Evolutionary conservation across 768 basidiomycete genomes (phyloP).

Genomic region (Rubroboletus pulcherrimus): DNA sequence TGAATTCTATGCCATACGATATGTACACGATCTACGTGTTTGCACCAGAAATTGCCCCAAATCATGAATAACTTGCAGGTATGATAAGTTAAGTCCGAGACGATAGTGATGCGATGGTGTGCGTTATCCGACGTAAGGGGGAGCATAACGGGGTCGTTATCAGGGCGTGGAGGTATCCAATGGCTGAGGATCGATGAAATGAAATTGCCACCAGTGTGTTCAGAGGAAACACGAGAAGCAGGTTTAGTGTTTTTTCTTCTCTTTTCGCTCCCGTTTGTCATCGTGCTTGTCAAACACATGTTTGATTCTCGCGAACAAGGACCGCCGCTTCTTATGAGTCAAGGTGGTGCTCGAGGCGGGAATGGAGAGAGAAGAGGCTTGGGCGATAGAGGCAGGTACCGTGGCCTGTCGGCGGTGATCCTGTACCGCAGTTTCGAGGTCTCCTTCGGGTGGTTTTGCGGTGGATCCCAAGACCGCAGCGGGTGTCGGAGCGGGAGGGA

Average conservation of each 20-base stretch:
- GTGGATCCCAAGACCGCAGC: not conserved
- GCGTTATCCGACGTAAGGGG: slow-evolving; percentile 12
- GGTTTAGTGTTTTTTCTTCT: slow-evolving; percentile 24
- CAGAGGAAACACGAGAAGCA: not conserved
- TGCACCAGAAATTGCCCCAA: not conserved
- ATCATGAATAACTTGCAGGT: slow-evolving; percentile 11
- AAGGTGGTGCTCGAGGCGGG: slow-evolving; percentile 36
- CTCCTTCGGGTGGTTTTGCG: not conserved
- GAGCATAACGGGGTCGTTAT: slow-evolving; percentile 19
- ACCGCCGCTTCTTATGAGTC: slow-evolving; percentile 47
- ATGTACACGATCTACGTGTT: slow-evolving; percentile 21
- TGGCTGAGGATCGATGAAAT: not conserved
- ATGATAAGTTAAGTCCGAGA: slow-evolving; percentile 21
- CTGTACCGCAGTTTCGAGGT: not conserved
- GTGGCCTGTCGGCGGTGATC: not conserved
- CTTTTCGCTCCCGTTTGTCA: slow-evolving; percentile 36
- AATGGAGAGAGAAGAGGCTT: slow-evolving; percentile 16
- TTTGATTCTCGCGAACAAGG: slow-evolving; percentile 53
- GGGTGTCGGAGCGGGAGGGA: not conserved
- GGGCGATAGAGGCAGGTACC: not conserved
- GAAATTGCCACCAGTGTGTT: not conserved
- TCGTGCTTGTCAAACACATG: slow-evolving; percentile 51
- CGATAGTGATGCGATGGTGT: slow-evolving; percentile 6
- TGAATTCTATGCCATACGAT: not conserved
- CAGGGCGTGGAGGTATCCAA: slow-evolving; percentile 1